These are phyloP conservation scores for Pisolithus albus DNA, from an alignment of 768 basidiomycete species.

Conservation along the genomic window DNA sequence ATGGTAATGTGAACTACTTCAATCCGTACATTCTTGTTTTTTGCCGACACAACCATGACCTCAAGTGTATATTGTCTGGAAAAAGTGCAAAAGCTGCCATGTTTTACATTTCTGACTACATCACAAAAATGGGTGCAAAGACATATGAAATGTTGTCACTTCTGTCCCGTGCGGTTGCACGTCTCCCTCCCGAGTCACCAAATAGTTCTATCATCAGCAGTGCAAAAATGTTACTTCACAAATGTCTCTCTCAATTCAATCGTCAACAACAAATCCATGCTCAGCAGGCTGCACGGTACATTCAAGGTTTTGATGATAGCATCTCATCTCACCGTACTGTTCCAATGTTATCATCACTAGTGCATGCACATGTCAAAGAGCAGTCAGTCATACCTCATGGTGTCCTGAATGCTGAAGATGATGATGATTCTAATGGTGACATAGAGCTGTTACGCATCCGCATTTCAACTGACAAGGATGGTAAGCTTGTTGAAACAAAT, in stretches of 20 bases:
- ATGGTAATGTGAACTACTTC: slow-evolving; percentile 26
- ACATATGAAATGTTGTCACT: slow-evolving; percentile 20
- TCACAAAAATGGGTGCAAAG: slow-evolving; percentile 27
- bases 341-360: background rate
- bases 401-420: background rate
- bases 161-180: slow-evolving; percentile 18
- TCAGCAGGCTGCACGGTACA: slow-evolving; percentile 29
- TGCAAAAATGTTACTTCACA: slow-evolving; percentile 23
- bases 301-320: slow-evolving; percentile 18
- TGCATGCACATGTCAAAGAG: background rate
- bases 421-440: background rate
- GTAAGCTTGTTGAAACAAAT: background rate
- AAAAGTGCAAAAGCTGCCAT: slow-evolving; percentile 29
- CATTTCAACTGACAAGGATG: background rate
- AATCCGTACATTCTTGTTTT: slow-evolving; percentile 30
- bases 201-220: background rate
- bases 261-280: slow-evolving; percentile 29
- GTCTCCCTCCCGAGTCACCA: background rate
- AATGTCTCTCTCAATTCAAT: slow-evolving; percentile 25
- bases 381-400: slow-evolving; percentile 5
- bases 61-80: slow-evolving; percentile 30
- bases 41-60: slow-evolving; percentile 30
- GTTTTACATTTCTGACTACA: slow-evolving; percentile 32
- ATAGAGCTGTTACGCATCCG: background rate
- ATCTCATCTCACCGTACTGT: background rate